phyloP scores from a whole-genome alignment of 139 green algal species.

The Micractinium conductrix region DNA sequence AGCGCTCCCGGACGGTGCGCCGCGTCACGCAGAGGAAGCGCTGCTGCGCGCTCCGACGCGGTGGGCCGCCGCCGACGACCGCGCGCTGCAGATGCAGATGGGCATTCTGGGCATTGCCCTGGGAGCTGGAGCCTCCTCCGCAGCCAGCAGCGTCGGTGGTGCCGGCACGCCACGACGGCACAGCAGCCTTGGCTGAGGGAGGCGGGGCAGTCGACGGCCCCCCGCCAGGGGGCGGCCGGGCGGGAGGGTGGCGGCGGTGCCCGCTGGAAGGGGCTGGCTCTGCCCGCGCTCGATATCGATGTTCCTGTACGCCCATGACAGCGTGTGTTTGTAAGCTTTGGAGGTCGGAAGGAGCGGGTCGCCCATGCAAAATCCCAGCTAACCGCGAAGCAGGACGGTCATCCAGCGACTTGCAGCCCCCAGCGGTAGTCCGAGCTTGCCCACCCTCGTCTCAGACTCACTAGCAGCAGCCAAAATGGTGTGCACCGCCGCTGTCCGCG shows the following conservation, averaged over 20 bases:
- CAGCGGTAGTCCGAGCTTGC: neutral
- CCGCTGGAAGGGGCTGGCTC: too few relatives aligned
- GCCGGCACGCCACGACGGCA: neutral
- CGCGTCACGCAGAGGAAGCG: neutral
- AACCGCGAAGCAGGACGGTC: too few relatives aligned
- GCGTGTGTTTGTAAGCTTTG: too few relatives aligned
- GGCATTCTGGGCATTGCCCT: slow-evolving; percentile 17
- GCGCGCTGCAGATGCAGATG: slow-evolving; percentile 1
- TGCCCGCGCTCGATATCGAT: too few relatives aligned
- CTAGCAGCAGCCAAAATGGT: slow-evolving; percentile 10
- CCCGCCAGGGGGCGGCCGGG: too few relatives aligned
- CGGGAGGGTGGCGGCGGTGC: too few relatives aligned
- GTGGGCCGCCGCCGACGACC: slow-evolving; percentile 22
- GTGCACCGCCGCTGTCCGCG: neutral
- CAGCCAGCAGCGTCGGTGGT: neutral
- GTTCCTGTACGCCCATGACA: too few relatives aligned
- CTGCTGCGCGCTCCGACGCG: slow-evolving; percentile 4
- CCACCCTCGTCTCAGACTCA: slow-evolving; percentile 13
- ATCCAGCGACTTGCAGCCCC: neutral
- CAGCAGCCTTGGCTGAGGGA: neutral
- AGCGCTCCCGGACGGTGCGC: too few relatives aligned
- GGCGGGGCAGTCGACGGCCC: neutral
- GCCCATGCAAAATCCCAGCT: too few relatives aligned
- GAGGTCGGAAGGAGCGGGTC: too few relatives aligned
- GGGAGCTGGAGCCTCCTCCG: neutral